Conservation (phyloP, 768 basidiomycete genomes). For the Sarcomyxa edulis region DNA sequence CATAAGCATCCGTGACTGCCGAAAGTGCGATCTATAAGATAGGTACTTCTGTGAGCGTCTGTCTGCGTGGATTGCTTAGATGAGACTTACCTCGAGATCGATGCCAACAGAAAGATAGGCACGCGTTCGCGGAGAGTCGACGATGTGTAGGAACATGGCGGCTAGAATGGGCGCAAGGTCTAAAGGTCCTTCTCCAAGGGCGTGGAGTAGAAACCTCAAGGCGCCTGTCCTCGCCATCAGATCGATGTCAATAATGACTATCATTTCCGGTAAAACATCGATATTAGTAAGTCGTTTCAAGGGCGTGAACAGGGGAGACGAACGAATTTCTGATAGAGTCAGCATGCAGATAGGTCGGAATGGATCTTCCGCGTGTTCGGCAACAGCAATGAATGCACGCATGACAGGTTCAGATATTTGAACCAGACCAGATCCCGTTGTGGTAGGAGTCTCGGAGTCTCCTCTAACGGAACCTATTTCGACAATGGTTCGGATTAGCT, state of each 20-base stretch:
- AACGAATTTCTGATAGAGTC: conserved; percentile 87
- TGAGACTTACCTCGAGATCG: conserved; percentile 77
- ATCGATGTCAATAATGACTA: conserved; percentile 86
- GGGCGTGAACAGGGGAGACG: conserved; percentile 20
- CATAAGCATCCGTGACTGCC: conserved; percentile 90
- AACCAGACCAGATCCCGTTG: conserved; percentile 38
- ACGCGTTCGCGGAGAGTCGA: conserved; percentile 82
- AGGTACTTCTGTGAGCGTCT: not conserved
- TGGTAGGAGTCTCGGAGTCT: conserved; percentile 38
- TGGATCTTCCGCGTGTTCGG: conserved; percentile 89
- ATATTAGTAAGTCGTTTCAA: not conserved
- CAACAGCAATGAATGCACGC: conserved; percentile 87
- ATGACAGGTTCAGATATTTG: conserved; percentile 74
- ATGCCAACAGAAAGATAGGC: conserved; percentile 72
- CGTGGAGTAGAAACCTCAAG: conserved; percentile 79
- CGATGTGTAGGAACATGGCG: conserved; percentile 73
- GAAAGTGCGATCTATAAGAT: conserved; percentile 69
- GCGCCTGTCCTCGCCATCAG: conserved; percentile 78
- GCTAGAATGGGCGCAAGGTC: conserved; percentile 79
- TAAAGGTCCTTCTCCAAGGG: conserved; percentile 83
- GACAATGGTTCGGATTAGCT: conserved; percentile 79
- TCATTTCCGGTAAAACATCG: conserved; percentile 9
- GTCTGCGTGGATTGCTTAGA: not conserved
- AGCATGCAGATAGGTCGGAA: conserved; percentile 79
- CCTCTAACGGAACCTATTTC: conserved; percentile 63